These are phyloP conservation scores for Carpinus viminea DNA, from an alignment of 306 rosid species.

Conservation along the genomic window DNA sequence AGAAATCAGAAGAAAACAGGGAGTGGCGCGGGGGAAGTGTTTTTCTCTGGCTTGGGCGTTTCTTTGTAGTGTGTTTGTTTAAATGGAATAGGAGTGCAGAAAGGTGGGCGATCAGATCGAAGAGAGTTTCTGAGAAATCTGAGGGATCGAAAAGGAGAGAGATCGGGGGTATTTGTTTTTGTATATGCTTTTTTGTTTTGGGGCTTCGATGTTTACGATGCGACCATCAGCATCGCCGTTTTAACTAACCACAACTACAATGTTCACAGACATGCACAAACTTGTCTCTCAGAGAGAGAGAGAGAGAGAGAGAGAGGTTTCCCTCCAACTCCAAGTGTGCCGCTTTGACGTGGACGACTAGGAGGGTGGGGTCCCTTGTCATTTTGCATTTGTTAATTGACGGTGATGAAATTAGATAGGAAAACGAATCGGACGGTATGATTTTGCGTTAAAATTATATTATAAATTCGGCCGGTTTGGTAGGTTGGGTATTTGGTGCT, in stretches of 20 bases:
- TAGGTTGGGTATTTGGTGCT: not conserved
- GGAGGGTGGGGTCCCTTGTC: not conserved
- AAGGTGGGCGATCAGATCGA: slow-evolving; percentile 12
- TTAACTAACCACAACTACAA: slow-evolving; percentile 12
- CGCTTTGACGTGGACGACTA: not conserved
- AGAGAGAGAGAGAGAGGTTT: not conserved
- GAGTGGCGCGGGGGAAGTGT: not conserved
- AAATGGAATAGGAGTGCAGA: not conserved
- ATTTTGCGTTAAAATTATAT: not conserved
- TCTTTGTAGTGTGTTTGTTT: no score
- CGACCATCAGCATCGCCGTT: slow-evolving; percentile 27
- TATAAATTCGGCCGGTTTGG: not conserved
- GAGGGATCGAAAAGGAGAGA: slow-evolving; percentile 4
- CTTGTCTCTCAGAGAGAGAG: not conserved
- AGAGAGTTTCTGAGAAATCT: slow-evolving; percentile 24
- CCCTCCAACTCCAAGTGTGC: not conserved
- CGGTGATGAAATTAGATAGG: not conserved
- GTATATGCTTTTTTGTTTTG: not conserved
- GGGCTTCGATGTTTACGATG: slow-evolving; percentile 48
- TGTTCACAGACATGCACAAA: not conserved
- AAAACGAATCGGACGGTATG: not conserved
- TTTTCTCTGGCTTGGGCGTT: not conserved
- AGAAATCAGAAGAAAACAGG: slow-evolving; percentile 26
- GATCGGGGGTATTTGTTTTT: not conserved
- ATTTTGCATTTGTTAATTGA: not conserved